A percentile compares a stretch with the other conserved stretches of the same genome.
These are phyloP conservation scores for Pneumocystis canis DNA, from an alignment of 1,139 yeast genomes.

Conservation along the genomic window DNA sequence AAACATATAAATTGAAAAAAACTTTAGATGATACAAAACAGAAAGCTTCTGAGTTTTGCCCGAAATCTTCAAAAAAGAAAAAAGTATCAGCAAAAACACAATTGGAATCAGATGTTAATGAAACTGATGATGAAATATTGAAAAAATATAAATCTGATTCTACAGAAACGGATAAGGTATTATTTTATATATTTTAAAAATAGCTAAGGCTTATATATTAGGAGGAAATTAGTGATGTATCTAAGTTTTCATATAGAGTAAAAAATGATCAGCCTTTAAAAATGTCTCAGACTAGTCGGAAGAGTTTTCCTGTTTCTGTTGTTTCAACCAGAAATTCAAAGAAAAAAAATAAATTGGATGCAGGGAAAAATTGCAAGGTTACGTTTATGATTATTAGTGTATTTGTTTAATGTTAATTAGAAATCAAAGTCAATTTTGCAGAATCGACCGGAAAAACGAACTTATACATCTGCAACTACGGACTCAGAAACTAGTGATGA, in stretches of 20 bases:
- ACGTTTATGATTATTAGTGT: not conserved
- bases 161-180: not conserved
- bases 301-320: not conserved
- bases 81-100: not conserved
- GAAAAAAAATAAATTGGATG: not conserved
- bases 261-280: not conserved
- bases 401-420: not conserved
- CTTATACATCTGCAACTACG: not conserved
- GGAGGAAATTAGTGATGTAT: not conserved
- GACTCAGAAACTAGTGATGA: not conserved
- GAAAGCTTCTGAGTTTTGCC: not conserved
- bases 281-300: not conserved
- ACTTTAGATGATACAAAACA: not conserved
- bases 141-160: not conserved
- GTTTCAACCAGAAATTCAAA: not conserved
- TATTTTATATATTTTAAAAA: not conserved
- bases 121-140: not conserved
- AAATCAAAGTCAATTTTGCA: not conserved
- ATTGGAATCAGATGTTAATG: not conserved
- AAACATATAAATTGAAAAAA: not conserved
- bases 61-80: not conserved
- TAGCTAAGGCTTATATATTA: not conserved
- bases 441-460: not conserved
- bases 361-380: not conserved
- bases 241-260: not conserved